Conservation (phyloP, 2,329 filamentous ascomycete genomes). For the Aspergillus aculeatus region DNA sequence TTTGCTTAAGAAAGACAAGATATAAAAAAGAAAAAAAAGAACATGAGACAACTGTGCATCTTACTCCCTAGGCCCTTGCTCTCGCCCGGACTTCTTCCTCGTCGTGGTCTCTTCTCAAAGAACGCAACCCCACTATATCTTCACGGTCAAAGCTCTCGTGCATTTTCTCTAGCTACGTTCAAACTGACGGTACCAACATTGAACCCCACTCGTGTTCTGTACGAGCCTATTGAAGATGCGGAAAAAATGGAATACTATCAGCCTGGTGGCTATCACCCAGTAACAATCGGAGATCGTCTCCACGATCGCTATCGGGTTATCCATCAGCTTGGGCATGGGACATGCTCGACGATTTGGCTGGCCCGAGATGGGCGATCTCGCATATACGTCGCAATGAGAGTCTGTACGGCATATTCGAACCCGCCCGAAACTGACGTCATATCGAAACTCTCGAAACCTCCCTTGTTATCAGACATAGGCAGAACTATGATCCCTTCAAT, state of each 20-base stretch:
- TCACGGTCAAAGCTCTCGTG: not conserved
- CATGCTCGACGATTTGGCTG: conserved; percentile 36
- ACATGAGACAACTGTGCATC: too few species aligned
- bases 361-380: conserved; percentile 23
- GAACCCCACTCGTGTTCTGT: conserved; percentile 1
- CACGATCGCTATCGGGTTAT: conserved; percentile 39
- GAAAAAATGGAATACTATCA: conserved; percentile 18
- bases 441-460: conserved; percentile 1
- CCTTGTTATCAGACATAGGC: not conserved
- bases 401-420: conserved; percentile 25
- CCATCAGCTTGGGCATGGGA: conserved; percentile 43
- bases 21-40: too few species aligned
- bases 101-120: not conserved
- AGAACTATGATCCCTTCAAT: conserved; percentile 9
- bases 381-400: conserved; percentile 29
- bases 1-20: too few species aligned
- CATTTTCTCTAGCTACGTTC: not conserved
- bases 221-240: conserved; percentile 6
- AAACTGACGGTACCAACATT: conserved; percentile 1
- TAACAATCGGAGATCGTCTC: conserved; percentile 30
- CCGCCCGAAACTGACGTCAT: conserved; percentile 10
- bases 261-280: conserved; percentile 29
- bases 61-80: too few species aligned
- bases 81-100: not conserved
- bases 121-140: not conserved